Conservation (phyloP, 2,329 filamentous ascomycete species). For the Rutstroemia sp. region DNA sequence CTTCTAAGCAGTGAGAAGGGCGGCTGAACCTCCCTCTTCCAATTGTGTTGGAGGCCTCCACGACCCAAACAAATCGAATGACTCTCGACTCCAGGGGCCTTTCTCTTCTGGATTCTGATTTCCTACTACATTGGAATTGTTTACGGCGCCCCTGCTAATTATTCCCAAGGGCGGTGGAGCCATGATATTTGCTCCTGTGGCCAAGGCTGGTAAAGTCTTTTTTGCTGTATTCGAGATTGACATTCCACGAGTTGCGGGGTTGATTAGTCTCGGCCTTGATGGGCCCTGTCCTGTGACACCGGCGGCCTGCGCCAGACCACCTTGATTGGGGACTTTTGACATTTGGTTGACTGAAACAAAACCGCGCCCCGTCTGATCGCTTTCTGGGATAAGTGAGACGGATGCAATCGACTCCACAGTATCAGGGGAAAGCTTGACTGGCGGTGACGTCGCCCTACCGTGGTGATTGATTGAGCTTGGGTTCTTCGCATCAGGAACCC, state of each 20-base stretch:
- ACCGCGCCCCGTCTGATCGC: neutral
- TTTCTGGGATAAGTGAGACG: neutral
- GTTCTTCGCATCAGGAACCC: neutral
- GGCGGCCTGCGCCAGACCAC: neutral
- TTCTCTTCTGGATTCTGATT: neutral
- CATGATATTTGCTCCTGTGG: slow-evolving; percentile 10
- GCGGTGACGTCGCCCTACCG: neutral
- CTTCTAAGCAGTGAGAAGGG: too few relatives aligned
- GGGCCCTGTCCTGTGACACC: neutral
- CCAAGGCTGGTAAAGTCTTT: slow-evolving; percentile 15
- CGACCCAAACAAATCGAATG: slow-evolving; percentile 30
- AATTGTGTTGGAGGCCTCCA: slow-evolving; percentile 18
- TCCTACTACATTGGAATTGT: neutral
- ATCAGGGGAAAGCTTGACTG: slow-evolving; percentile 5
- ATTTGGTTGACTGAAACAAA: slow-evolving; percentile 7
- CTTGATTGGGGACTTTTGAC: neutral
- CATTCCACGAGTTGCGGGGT: slow-evolving; percentile 25
- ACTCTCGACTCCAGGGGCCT: slow-evolving; percentile 31
- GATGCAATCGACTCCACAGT: neutral
- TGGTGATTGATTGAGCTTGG: neutral
- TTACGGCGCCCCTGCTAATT: neutral
- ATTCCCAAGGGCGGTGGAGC: slow-evolving; percentile 4
- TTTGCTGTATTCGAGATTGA: slow-evolving; percentile 20
- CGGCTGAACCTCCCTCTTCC: too few relatives aligned
- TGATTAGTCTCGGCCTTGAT: slow-evolving; percentile 17